A percentile compares a stretch with the other conserved stretches of the same genome.
phyloP scores from a whole-genome alignment of 208 protist species.

The Crithidia fasciculata region DNA sequence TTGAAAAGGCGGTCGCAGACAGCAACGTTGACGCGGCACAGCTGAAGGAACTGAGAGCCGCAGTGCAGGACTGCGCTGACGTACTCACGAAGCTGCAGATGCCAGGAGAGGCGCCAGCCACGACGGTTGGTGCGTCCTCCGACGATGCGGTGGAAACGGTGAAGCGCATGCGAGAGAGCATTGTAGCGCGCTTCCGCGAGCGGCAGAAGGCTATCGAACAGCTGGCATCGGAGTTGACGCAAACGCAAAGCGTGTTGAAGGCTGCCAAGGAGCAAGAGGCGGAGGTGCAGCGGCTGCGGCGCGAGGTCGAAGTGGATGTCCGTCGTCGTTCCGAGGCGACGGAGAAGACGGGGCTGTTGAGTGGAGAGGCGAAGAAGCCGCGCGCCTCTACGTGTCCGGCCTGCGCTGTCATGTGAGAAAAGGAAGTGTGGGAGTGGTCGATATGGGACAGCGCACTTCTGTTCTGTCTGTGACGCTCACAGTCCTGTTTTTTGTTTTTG shows the following conservation, averaged over 20 bases:
- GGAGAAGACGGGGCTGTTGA: conserved; percentile 24
- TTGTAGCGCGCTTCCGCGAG: background rate
- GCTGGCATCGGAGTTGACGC: conserved; percentile 5
- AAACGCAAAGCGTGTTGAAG: background rate
- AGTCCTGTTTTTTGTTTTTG: background rate
- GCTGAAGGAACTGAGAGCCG: background rate
- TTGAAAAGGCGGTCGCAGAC: background rate
- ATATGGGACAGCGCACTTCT: background rate
- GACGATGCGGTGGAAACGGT: background rate
- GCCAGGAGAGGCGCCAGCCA: too few species aligned
- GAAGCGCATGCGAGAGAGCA: background rate
- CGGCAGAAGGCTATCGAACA: background rate
- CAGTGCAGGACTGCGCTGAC: too few species aligned
- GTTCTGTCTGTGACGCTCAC: background rate
- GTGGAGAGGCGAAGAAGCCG: background rate
- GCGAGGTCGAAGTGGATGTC: conserved; percentile 17
- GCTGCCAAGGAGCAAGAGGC: background rate
- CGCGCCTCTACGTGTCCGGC: background rate
- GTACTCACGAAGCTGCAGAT: too few species aligned
- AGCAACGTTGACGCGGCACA: background rate
- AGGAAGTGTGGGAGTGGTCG: background rate
- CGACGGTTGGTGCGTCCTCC: background rate
- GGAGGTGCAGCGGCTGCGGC: background rate
- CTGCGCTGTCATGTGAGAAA: conserved; percentile 22
- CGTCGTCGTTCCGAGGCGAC: conserved; percentile 7